Base-by-base conservation (phyloP, 768 basidiomycete genomes). In the Holtermanniella nyarrowii region DNA sequence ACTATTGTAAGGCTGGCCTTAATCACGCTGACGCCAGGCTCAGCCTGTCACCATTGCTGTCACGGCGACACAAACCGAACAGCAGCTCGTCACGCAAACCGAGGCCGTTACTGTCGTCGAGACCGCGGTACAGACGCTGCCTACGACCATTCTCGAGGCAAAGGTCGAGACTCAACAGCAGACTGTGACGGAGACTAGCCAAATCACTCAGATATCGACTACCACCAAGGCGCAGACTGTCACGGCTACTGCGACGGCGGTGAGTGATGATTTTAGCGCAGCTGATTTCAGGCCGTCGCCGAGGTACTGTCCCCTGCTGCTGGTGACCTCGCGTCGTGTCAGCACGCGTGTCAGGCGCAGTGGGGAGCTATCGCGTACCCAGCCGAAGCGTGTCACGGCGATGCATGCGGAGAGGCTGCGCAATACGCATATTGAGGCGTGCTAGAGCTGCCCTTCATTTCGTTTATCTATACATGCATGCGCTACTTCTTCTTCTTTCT, bases 401-500 rank as follows among this genome's bases (percentile, higher is more conserved):
- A n/a, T n/a, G n/a, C n/a, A n/a, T n/a, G n/a, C n/a, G n/a, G n/a
- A n/a, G n/a, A n/a, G n/a, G n/a, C n/a, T n/a, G n/a, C n/a, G n/a
- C n/a, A n/a, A n/a, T n/a, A n/a, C n/a, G n/a, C n/a, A n/a, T n/a
- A n/a, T n/a, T n/a, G n/a, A n/a, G n/a, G n/a, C n/a, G n/a, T n/a
- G n/a, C n/a, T n/a, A n/a, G n/a, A 37, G 31, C 31, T 16, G 7
- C 16, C 31, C 31, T 7, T 7, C 31, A 37, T 16, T 16, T 7
- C 31, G 10, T 16, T 7, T 37, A 16, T 7, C 31, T 16, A 37
- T 37, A 37, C 16, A 37, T 7, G 31, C 16, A 7, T 37, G 31
- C 31, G 16, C 23, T 48, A 48, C 55, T 59, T 60, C 55, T 67
- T 67, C 62, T 69, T 69, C 57, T 69, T 69, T 27, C 65, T 52